A percentile compares a stretch with the other conserved stretches of the same genome.
Conservation (phyloP, 139 green algal genomes). For the Spirogloea muscicola region DNA sequence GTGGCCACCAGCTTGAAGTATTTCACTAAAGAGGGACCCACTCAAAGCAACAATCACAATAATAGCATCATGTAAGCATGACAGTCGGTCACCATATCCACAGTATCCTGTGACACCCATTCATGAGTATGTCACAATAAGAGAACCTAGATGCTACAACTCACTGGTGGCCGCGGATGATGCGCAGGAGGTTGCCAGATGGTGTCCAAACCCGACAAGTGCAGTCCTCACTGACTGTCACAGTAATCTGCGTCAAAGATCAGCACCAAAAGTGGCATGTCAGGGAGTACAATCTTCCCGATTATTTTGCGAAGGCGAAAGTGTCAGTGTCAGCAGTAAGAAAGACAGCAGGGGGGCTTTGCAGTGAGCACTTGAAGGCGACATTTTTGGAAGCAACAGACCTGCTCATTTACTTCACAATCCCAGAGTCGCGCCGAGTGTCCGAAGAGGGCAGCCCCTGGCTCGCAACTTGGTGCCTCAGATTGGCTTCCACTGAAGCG, state of each 20-base stretch:
- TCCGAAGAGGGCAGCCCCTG: slow-evolving; percentile 2
- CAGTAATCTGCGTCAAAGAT: slow-evolving; percentile 23
- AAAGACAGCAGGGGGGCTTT: not conserved
- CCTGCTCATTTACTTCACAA: not conserved
- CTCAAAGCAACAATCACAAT: no score
- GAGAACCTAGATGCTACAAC: no score
- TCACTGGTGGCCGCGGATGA: slow-evolving; percentile 23
- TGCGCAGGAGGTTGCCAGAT: slow-evolving; percentile 3
- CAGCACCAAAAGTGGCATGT: not conserved
- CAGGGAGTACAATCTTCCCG: not conserved
- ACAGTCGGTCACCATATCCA: no score
- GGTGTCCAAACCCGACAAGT: slow-evolving; percentile 29
- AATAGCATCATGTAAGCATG: no score
- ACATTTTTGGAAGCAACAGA: not conserved
- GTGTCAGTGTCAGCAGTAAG: not conserved
- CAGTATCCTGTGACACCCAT: no score
- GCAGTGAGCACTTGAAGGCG: not conserved
- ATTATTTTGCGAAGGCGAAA: not conserved
- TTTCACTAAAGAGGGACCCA: no score
- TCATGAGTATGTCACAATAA: no score
- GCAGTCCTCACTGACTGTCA: slow-evolving; percentile 48
- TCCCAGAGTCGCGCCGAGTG: slow-evolving; percentile 35
- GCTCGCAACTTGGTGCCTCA: not conserved
- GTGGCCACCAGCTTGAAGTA: no score
- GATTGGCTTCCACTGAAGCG: not conserved